phyloP scores from a whole-genome alignment of 176 grass and related monocot species.

The Cenchrus purpureus region DNA sequence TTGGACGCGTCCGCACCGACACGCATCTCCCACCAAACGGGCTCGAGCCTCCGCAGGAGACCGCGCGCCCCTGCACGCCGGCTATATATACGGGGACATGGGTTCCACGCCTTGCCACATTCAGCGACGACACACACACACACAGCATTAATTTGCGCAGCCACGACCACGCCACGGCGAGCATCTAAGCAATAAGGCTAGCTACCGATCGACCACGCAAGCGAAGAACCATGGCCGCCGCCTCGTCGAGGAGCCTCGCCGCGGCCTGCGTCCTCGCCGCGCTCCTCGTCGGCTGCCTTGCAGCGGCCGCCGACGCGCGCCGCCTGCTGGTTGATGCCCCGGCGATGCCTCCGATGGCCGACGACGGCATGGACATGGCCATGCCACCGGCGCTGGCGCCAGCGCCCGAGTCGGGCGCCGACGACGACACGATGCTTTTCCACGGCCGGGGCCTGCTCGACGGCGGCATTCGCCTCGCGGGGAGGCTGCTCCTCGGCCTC shows the following conservation, averaged over 20 bases:
- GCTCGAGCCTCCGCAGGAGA: too few relatives aligned
- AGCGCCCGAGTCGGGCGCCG: constrained; percentile 7
- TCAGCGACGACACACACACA: too few relatives aligned
- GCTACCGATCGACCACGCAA: too few relatives aligned
- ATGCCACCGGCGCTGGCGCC: constrained; percentile 8
- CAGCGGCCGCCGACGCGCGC: constrained; percentile 21
- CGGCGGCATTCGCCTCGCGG: constrained; percentile 22
- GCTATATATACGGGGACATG: too few relatives aligned
- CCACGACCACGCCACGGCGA: neutral
- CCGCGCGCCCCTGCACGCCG: too few relatives aligned
- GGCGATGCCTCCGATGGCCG: neutral
- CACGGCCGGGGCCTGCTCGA: constrained; percentile 7
- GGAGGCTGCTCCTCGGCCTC: constrained; percentile 10
- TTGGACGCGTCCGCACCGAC: too few relatives aligned
- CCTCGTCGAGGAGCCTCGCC: constrained; percentile 11
- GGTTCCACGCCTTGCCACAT: too few relatives aligned
- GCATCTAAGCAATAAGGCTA: neutral
- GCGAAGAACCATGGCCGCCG: neutral
- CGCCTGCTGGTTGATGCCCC: neutral
- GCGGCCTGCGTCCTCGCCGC: constrained; percentile 32
- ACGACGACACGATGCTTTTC: constrained; percentile 4
- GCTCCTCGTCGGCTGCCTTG: constrained; percentile 25
- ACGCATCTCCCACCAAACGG: too few relatives aligned
- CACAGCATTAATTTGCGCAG: too few relatives aligned
- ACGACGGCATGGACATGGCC: too few relatives aligned